Percentiles rank a stretch among this genome's conserved stretches.
These are phyloP conservation scores for Phoma sp. DNA, from an alignment of 2,329 filamentous ascomycete species.

Conservation along the genomic window DNA sequence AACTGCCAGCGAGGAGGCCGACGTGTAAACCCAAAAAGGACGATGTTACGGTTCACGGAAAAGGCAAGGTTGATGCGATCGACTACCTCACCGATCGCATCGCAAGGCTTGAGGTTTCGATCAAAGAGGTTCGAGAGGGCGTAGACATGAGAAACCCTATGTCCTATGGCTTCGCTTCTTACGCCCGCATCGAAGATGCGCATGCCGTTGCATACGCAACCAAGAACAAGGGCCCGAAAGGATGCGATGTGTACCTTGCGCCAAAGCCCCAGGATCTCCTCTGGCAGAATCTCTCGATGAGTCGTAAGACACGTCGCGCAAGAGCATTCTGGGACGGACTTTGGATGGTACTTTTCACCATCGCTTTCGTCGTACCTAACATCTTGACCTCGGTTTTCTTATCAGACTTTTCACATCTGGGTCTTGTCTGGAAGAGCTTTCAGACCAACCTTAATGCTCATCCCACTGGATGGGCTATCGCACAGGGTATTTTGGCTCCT, in stretches of 20 bases:
- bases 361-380: constrained; percentile 89
- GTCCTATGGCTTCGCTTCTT: constrained; percentile 93
- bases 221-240: constrained; percentile 78
- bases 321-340: constrained; percentile 79
- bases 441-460: constrained; percentile 67
- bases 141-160: constrained; percentile 90
- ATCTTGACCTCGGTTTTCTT: constrained; percentile 93
- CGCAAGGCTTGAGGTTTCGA: constrained; percentile 77
- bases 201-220: constrained; percentile 81
- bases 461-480: constrained; percentile 76
- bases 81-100: constrained; percentile 90
- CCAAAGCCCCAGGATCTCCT: constrained; percentile 91
- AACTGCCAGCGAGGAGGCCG: constrained; percentile 77
- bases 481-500: constrained; percentile 90
- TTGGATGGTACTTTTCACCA: constrained; percentile 80
- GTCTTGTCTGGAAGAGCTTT: constrained; percentile 80
- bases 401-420: constrained; percentile 82
- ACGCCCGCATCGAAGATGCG: constrained; percentile 83
- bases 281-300: constrained; percentile 88
- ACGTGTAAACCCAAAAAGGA: constrained; percentile 79
- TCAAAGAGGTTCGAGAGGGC: constrained; percentile 79
- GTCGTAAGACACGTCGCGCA: constrained; percentile 69
- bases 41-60: constrained; percentile 68
- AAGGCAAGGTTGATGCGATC: constrained; percentile 88
- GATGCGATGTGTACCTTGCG: constrained; percentile 77